Evolutionary conservation across 176 grass and related monocot genomes (phyloP), one percentile per base, ranked within the genome.

Genomic region (Oryza meridionalis): DNA sequence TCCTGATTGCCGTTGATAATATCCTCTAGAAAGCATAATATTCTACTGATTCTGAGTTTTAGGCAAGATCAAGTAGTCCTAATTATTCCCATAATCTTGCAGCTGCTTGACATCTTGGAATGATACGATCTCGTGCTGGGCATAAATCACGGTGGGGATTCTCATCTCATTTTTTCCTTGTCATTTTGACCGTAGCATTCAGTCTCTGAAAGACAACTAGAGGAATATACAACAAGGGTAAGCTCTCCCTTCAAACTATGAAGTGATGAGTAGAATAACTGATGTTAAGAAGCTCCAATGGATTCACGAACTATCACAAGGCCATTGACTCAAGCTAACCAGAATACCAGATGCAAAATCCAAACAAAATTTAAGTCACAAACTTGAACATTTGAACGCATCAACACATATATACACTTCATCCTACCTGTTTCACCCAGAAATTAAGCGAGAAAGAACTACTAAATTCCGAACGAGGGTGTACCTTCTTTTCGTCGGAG

Each of bases 401-500:
- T 58, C 53, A 58, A 58, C 53, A 58, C 19, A 58, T 58, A 35
- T 31, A 31, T 58, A 31, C n/a, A 76, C 33, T 27, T 14, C 46
- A 68, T 22, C 32, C 47, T 35, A 43, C 46, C 5, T 16, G 45
- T 6, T 11, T 10, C 38, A 65, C 19, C 38, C 77, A 81, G 25
- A 45, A 37, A 73, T 19, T 5, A 43, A 78, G 71, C 16, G 67
- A 12, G 67, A n/a, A 9, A 9, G 47, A 44, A 71, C 27, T 37
- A 6, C 47, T 12, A 72, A 0, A 69, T 67, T 47, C 38, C 59
- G 67, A 59, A 74, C 50, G 22, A 51, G 15, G 0, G 31, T 50
- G 80, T 82, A 96, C 90, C 93, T 92, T 96, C 76, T 87, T 92
- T 47, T 95, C 88, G 71, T 90, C 90, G n/a, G 90, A 90, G 65